Evolutionary conservation across 208 protist genomes (phyloP).

Genomic region (Leishmania mexicana): DNA sequence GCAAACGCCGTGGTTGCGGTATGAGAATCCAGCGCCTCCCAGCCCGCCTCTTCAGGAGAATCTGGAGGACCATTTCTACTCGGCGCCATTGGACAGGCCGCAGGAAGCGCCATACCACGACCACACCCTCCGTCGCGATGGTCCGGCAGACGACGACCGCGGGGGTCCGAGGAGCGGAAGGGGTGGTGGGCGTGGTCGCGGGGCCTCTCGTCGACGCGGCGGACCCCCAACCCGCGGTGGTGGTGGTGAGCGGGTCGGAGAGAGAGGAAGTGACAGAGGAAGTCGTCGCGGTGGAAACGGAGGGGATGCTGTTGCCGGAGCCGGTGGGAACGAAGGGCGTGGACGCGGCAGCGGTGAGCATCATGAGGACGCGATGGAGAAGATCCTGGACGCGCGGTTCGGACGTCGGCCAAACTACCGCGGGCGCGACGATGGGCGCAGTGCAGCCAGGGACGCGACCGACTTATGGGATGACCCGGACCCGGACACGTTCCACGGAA

Average conservation of each 20-base stretch:
- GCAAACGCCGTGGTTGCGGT: conserved; percentile 46
- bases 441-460: conserved; percentile 21
- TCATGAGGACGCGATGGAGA: conserved; percentile 31
- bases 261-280: conserved; percentile 6
- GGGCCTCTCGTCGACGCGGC: conserved; percentile 27
- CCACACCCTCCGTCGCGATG: conserved; percentile 7
- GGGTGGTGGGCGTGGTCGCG: conserved; percentile 15
- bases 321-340: not conserved
- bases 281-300: conserved; percentile 9
- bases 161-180: conserved; percentile 6
- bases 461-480: conserved; percentile 86
- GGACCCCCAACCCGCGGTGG: conserved; percentile 25
- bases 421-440: conserved; percentile 19
- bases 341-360: not conserved
- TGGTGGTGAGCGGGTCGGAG: conserved; percentile 1
- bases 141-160: conserved; percentile 9
- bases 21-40: conserved; percentile 42
- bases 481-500: conserved; percentile 74
- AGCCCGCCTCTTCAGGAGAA: conserved; percentile 55
- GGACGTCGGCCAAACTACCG: conserved; percentile 36
- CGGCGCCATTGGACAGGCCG: conserved; percentile 19
- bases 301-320: conserved; percentile 1
- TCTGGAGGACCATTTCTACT: conserved; percentile 39
- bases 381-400: conserved; percentile 37
- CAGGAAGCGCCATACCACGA: conserved; percentile 10